These are phyloP conservation scores for Pseudogymnoascus sp. DNA, from an alignment of 2,329 filamentous ascomycete species.

Conservation along the genomic window DNA sequence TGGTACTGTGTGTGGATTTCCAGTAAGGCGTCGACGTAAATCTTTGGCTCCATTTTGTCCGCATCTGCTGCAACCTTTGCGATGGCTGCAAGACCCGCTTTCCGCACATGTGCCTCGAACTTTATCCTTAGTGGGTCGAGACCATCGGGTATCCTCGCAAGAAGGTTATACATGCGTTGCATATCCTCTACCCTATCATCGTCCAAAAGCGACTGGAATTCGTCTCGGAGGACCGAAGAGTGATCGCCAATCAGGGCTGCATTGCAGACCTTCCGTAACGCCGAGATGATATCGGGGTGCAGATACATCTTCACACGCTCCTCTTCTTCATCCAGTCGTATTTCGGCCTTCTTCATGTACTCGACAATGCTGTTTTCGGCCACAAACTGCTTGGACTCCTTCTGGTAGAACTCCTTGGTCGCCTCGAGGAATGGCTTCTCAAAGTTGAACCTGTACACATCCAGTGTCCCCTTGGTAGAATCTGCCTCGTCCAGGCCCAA, in stretches of 20 bases:
- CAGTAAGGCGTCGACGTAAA: conserved; percentile 90
- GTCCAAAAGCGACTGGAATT: conserved; percentile 89
- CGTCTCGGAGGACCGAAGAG: conserved; percentile 75
- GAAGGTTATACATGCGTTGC: conserved; percentile 88
- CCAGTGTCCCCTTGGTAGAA: conserved; percentile 84
- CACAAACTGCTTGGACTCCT: conserved; percentile 88
- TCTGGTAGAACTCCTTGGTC: conserved; percentile 78
- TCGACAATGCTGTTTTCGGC: conserved; percentile 96
- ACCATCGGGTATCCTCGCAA: conserved; percentile 83
- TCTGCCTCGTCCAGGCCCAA: conserved; percentile 90
- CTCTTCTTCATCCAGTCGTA: conserved; percentile 83
- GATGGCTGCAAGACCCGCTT: conserved; percentile 78
- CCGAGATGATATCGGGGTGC: conserved; percentile 77
- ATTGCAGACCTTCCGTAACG: conserved; percentile 81
- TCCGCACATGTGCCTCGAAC: conserved; percentile 89
- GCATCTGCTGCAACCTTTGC: conserved; percentile 83
- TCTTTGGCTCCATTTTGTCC: conserved; percentile 88
- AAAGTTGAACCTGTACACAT: conserved; percentile 89
- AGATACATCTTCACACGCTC: conserved; percentile 87
- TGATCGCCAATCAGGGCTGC: conserved; percentile 84
- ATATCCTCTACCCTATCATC: conserved; percentile 94
- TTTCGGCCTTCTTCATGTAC: conserved; percentile 99
- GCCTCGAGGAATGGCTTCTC: conserved; percentile 84
- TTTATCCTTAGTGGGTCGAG: conserved; percentile 77
- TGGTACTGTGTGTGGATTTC: conserved; percentile 94